phyloP scores from a whole-genome alignment of 179 eudicot genomes.

The Corrigiola litoralis region DNA sequence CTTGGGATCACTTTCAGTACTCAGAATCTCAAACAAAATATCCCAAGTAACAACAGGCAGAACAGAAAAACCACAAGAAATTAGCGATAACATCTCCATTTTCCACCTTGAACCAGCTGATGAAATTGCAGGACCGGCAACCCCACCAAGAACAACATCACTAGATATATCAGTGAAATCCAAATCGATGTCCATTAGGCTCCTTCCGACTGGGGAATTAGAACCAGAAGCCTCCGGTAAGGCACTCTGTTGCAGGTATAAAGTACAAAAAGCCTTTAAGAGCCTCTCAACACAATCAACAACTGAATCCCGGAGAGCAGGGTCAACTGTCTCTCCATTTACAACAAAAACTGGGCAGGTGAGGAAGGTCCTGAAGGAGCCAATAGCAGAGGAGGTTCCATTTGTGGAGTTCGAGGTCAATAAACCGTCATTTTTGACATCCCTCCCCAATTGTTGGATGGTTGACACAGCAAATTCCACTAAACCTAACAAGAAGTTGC shows the following conservation, averaged over 20 bases:
- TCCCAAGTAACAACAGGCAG: conserved; percentile 80
- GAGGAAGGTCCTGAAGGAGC: conserved; percentile 56
- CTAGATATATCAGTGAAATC: conserved; percentile 62
- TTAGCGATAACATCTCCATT: conserved; percentile 52
- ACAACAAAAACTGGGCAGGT: conserved; percentile 53
- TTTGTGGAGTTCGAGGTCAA: conserved; percentile 43
- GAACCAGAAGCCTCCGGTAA: conserved; percentile 31
- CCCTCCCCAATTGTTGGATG: conserved; percentile 43
- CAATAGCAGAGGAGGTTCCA: conserved; percentile 35
- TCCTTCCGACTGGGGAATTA: conserved; percentile 27
- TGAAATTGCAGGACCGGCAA: conserved; percentile 32
- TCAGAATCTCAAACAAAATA: conserved; percentile 55
- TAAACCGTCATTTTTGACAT: conserved; percentile 33
- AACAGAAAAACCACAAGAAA: conserved; percentile 61
- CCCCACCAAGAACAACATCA: conserved; percentile 38
- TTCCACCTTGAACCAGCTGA: conserved; percentile 43
- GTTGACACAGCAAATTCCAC: conserved; percentile 53
- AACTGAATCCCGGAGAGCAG: conserved; percentile 31
- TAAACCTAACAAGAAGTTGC: conserved; percentile 49
- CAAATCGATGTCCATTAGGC: conserved; percentile 72
- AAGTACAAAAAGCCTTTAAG: conserved; percentile 44
- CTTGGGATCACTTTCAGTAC: conserved; percentile 56
- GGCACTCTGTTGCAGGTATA: conserved; percentile 48
- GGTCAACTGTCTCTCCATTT: conserved; percentile 28
- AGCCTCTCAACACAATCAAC: conserved; percentile 58